A percentile compares a stretch with the other conserved stretches of the same genome.
Evolutionary conservation across 306 rosid species (phyloP).

Genomic region (Purshia tridentata): DNA sequence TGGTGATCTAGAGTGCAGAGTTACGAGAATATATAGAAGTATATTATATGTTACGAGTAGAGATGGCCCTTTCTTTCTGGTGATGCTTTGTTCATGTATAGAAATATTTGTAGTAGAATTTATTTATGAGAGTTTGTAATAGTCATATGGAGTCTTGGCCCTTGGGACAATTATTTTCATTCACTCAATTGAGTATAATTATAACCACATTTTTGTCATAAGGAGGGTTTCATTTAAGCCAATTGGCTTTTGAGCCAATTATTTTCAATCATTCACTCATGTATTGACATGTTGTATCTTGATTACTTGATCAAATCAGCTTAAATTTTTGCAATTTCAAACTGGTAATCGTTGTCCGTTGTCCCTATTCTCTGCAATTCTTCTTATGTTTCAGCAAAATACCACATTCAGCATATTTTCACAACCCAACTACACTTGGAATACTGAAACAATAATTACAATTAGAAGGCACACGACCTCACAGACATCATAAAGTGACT

Average conservation of each 20-base stretch:
- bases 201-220: neutral
- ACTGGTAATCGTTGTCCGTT: too few species aligned
- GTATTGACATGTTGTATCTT: neutral
- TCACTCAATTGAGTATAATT: neutral
- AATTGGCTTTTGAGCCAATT: neutral
- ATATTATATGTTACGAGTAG: neutral
- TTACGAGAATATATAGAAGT: neutral
- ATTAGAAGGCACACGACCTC: constrained; percentile 16
- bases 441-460: constrained; percentile 29
- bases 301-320: neutral
- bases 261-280: neutral
- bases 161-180: neutral
- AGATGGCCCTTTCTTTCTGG: neutral
- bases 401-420: neutral
- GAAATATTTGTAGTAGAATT: neutral
- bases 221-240: neutral
- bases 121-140: neutral
- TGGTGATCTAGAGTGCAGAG: constrained; percentile 2
- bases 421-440: constrained; percentile 25
- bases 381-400: neutral
- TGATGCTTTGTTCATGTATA: neutral
- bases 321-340: neutral
- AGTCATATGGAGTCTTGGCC: neutral
- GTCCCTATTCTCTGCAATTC: too few species aligned
- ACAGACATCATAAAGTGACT: constrained; percentile 19